Evolutionary conservation across 495 filamentous ascomycete species (phyloP), one percentile per base, ranked within the genome.

Genomic region (Penicilliopsis zonata): DNA sequence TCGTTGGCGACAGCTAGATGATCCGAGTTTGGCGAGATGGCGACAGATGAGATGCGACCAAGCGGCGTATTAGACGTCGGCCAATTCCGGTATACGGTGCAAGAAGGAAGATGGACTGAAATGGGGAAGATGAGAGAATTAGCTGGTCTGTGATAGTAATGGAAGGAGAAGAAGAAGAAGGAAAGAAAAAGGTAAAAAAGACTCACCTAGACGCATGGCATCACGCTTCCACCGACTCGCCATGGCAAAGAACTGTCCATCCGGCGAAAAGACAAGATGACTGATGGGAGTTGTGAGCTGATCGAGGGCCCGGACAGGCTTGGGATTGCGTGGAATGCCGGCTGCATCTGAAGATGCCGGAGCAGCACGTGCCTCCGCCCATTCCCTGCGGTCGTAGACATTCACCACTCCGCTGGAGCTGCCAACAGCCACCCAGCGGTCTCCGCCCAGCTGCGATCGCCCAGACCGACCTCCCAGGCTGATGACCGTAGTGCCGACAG

Each of bases 21-120:
- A 43, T 81, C 71, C 18, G 73, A 78, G 23, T 61, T 67, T 5
- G 72, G 72, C n/a, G 69, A 74, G 44, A 87, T 86, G 13, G 83
- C 80, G 28, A 94, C 74, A 1, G 76, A 69, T 3, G 80, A 82
- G 32, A 96, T 76, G 19, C 85, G 68, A 0, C 92, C 92, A 37
- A 98, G 49, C 7, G 92, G 88, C 34, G 90, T 98, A 52, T 77
- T 73, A 23, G 72, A 70, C 24, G 90, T 98, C 13, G 90, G 90
- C 90, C 90, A 98, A 56, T 98, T 96, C 45, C 74, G 74, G 65
- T 90, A 98, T 10, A 95, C 86, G 2, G 86, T 92, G 50, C 85
- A 93, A 37, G 72, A 82, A 1, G 88, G 88, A 43, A 98, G 59
- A 55, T 98, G 90, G 21, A 90, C 86, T 67, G 36, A n/a, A n/a